These are phyloP conservation scores for Sisymbrium irio DNA, from an alignment of 345 rosid genomes.

Conservation along the genomic window DNA sequence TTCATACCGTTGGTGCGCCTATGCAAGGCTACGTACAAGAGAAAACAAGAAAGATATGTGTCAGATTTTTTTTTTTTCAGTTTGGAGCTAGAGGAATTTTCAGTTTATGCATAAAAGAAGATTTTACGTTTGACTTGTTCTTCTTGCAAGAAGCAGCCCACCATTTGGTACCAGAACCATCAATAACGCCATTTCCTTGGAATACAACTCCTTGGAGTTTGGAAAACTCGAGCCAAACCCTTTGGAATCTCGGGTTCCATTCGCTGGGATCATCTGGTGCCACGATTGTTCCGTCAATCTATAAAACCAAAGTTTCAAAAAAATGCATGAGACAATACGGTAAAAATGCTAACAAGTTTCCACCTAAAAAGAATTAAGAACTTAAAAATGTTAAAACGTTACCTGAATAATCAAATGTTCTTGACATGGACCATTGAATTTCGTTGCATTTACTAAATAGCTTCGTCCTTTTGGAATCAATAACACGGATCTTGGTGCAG, in stretches of 20 bases:
- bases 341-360: neutral
- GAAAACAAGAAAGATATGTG: constrained; percentile 16
- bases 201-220: constrained; percentile 67
- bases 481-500: constrained; percentile 61
- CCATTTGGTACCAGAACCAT: constrained; percentile 97
- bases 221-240: constrained; percentile 82
- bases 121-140: constrained; percentile 48
- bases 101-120: neutral
- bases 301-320: neutral
- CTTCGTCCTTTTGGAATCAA: constrained; percentile 69
- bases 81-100: neutral
- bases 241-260: constrained; percentile 70
- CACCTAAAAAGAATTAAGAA: neutral
- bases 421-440: constrained; percentile 83
- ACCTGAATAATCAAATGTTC: constrained; percentile 79
- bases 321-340: neutral
- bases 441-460: constrained; percentile 80
- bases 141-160: constrained; percentile 96
- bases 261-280: constrained; percentile 82
- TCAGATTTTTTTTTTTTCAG: constrained; percentile 14
- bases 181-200: constrained; percentile 88
- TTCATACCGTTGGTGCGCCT: constrained; percentile 81
- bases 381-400: neutral
- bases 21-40: constrained; percentile 73
- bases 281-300: constrained; percentile 90